These are phyloP conservation scores for Aspergillus jensenii DNA, from an alignment of 2,329 filamentous ascomycete genomes.

Conservation along the genomic window DNA sequence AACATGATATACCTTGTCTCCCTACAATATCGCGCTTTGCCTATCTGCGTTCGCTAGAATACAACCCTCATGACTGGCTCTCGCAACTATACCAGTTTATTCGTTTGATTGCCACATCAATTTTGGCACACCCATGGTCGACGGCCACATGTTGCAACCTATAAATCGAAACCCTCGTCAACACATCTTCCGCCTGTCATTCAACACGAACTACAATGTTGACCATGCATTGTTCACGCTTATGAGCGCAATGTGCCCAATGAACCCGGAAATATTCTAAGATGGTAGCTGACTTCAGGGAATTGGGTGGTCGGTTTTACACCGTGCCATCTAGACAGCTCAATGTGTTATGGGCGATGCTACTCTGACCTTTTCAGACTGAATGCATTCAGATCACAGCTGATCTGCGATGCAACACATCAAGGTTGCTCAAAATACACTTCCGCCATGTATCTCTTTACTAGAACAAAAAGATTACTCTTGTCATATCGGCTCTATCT, in stretches of 20 bases:
- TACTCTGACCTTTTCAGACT: background rate
- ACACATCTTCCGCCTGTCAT: background rate
- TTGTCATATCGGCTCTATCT: background rate
- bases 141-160: background rate
- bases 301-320: background rate
- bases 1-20: background rate
- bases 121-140: background rate
- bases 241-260: background rate
- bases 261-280: background rate
- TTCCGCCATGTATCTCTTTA: background rate
- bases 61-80: background rate
- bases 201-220: background rate
- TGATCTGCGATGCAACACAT: background rate
- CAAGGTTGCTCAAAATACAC: background rate
- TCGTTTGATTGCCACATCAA: background rate
- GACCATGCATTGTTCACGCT: background rate
- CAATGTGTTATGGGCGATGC: background rate
- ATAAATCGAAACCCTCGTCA: background rate
- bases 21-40: background rate
- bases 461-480: background rate
- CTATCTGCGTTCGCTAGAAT: background rate
- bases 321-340: background rate
- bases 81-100: background rate
- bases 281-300: background rate
- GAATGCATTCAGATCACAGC: background rate